A percentile compares a stretch with the other conserved stretches of the same genome.
Evolutionary conservation across 441 rosid species (phyloP).

Genomic region (Pelargonium fulgidum): DNA sequence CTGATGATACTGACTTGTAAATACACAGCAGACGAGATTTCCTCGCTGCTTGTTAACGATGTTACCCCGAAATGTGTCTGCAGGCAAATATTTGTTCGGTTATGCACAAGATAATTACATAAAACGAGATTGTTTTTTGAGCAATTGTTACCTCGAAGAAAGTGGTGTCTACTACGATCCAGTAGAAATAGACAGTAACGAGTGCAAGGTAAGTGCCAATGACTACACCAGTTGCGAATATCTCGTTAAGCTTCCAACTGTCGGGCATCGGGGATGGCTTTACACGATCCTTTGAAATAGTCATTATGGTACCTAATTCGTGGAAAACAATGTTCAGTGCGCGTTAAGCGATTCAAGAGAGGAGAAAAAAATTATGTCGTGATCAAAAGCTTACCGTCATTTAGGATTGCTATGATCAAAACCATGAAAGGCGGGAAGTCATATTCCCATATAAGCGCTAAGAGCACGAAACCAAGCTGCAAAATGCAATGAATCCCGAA

Average conservation of each 20-base stretch:
- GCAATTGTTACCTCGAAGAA: constrained; percentile 65
- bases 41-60: constrained; percentile 46
- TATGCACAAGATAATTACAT: constrained; percentile 1
- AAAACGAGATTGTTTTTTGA: constrained; percentile 11
- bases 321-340: constrained; percentile 2
- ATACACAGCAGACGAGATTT: constrained; percentile 80
- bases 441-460: constrained; percentile 89
- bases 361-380: not conserved
- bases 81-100: constrained; percentile 1
- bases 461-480: constrained; percentile 92
- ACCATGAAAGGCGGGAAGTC: constrained; percentile 99
- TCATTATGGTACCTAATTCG: constrained; percentile 82
- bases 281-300: constrained; percentile 82
- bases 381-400: constrained; percentile 54
- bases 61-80: constrained; percentile 67
- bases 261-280: constrained; percentile 90
- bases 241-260: constrained; percentile 92
- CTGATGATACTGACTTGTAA: constrained; percentile 96
- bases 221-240: constrained; percentile 85
- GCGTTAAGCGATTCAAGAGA: not conserved
- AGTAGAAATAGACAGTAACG: constrained; percentile 80
- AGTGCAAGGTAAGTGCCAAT: constrained; percentile 87
- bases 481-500: constrained; percentile 10
- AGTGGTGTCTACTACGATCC: constrained; percentile 56
- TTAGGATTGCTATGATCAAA: constrained; percentile 80